phyloP scores from a whole-genome alignment of 2,329 filamentous ascomycete genomes.

The Elsinoe batatas region DNA sequence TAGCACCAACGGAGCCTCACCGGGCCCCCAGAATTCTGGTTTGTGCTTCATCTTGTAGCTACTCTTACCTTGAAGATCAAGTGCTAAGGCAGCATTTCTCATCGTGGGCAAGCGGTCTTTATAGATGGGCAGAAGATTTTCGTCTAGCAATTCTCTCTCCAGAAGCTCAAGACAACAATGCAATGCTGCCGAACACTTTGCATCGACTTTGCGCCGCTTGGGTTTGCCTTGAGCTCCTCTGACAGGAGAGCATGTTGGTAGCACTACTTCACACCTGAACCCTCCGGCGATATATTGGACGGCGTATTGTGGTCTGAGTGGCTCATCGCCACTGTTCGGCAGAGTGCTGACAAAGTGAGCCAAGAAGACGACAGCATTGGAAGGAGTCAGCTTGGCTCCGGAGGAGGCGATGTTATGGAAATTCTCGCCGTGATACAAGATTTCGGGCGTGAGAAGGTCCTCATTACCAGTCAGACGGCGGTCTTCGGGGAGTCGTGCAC shows the following conservation, averaged over 20 bases:
- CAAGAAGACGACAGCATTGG: conserved; percentile 61
- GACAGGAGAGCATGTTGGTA: conserved; percentile 67
- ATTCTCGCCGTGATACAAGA: conserved; percentile 35
- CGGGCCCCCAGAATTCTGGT: conserved; percentile 58
- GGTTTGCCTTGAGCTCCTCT: conserved; percentile 53
- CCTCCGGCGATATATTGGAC: conserved; percentile 46
- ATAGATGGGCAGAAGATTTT: conserved; percentile 63
- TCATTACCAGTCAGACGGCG: conserved; percentile 55
- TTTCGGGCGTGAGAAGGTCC: conserved; percentile 41
- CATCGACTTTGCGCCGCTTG: conserved; percentile 60
- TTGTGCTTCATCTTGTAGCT: conserved; percentile 72
- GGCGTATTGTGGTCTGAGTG: conserved; percentile 49
- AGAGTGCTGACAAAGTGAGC: conserved; percentile 64
- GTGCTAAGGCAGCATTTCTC: conserved; percentile 76
- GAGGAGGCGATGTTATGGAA: conserved; percentile 54
- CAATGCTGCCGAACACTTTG: conserved; percentile 84
- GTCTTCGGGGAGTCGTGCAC: conserved; percentile 62
- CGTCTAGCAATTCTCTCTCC: conserved; percentile 57
- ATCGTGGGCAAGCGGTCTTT: conserved; percentile 63
- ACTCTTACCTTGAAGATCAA: conserved; percentile 66
- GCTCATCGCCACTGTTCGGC: conserved; percentile 44
- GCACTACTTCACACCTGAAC: conserved; percentile 66
- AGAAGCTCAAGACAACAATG: conserved; percentile 65
- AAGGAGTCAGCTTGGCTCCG: conserved; percentile 69
- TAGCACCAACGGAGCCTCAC: conserved; percentile 43